Conservation (phyloP, 805 yeast genomes). For the Lipomyces oligophaga region DNA sequence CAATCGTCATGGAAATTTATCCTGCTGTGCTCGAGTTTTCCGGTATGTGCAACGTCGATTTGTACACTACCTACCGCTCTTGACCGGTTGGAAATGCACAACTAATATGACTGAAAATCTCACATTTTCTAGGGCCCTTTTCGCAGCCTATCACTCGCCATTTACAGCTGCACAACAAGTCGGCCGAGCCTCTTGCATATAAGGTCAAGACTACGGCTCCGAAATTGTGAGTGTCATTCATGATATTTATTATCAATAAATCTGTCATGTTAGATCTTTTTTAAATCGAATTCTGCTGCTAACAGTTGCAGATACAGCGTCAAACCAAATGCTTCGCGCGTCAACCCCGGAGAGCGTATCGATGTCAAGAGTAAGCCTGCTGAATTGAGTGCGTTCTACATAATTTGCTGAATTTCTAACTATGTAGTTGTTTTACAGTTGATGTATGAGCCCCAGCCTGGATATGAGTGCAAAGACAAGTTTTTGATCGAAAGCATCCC, state of each 20-base stretch:
- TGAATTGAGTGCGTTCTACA: not conserved
- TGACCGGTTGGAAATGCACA: no score
- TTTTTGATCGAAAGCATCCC: conserved; percentile 86
- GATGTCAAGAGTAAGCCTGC: conserved; percentile 51
- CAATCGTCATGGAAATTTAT: conserved; percentile 59
- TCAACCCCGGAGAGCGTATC: conserved; percentile 67
- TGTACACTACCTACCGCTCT: not conserved
- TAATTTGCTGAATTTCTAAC: not conserved
- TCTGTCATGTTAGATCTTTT: not conserved
- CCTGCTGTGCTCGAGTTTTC: conserved; percentile 72
- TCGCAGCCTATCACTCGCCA: conserved; percentile 65
- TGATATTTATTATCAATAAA: not conserved
- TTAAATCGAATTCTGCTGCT: not conserved
- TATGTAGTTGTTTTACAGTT: no score
- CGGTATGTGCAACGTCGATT: conserved; percentile 48
- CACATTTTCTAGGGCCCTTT: conserved; percentile 58
- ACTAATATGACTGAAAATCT: not conserved
- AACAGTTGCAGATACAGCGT: conserved; percentile 59
- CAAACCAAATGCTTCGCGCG: conserved; percentile 85
- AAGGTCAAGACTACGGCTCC: conserved; percentile 99
- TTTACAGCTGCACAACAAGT: conserved; percentile 55
- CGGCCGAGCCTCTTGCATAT: conserved; percentile 66
- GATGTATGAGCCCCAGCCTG: conserved; percentile 66
- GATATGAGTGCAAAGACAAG: conserved; percentile 83
- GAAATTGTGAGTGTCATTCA: conserved; percentile 49